Base-by-base conservation (phyloP, 768 basidiomycete species). In the Pleurotus giganteus region DNA sequence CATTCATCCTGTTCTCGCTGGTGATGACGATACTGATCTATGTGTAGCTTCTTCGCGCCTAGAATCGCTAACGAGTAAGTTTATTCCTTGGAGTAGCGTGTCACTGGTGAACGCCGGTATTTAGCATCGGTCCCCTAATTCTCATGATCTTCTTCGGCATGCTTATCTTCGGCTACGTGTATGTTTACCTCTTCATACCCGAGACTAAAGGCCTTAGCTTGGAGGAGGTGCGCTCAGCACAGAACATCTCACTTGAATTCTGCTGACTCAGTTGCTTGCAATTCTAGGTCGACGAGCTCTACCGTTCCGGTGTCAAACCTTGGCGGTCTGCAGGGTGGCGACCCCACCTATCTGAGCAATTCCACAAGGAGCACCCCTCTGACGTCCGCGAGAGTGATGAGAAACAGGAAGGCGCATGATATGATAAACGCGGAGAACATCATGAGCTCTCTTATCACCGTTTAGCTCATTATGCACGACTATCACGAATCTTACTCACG, bases 131-230 rank as follows among this genome's bases (percentile, higher is more conserved):
- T 0, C 88, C 89, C 11, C 73, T 89, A 58, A 89, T 91, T 65
- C 72, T 88, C 36, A 67, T 90, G 57, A 83, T 89, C 64, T 91
- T 91, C 77, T 88, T 82, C 65, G 85, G 87, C 51, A 82, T 87
- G 82, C 75, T 89, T 7, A 58, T 83, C 21, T 81, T 87, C 61
- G 89, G 86, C 32, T 84, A 78, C 63, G 66, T 81, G 56, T 93
- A 88, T 64, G 89, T 89, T 23, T 89, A 84, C 67, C 69, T 90
- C 52, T 81, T 84, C 66, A 81, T 93, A 44, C 90, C 90, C 19
- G 91, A 93, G 74, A 91, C 87, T 21, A 91, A 83, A 66, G 88
- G 89, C 9, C 78, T 91, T 19, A 82, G 82, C 52, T 67, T 89
- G 58, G 89, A 91, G 71, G 85, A 88, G 75, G 84, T 82, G 53